Percentiles rank a stretch among this genome's conserved stretches.
Evolutionary conservation across 1,284 basidiomycete genomes (phyloP).

Genomic region (Tilletia horrida): DNA sequence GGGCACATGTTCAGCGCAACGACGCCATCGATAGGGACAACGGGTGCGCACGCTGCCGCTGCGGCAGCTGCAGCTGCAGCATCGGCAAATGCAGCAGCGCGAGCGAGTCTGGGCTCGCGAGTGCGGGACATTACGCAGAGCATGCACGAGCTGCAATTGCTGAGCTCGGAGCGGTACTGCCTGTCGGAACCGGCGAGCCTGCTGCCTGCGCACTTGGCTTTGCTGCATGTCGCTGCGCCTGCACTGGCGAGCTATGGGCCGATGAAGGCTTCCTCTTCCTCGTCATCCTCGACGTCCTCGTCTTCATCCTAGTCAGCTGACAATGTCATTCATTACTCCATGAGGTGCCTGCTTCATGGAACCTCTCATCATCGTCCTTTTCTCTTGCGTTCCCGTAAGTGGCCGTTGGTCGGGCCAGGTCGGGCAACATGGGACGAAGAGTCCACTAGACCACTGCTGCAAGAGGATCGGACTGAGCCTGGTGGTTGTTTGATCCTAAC

Average conservation of each 20-base stretch:
- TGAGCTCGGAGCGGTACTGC: constrained; percentile 14
- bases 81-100: background rate
- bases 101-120: background rate
- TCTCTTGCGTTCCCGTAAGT: too few relatives aligned
- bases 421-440: too few relatives aligned
- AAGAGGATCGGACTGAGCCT: too few relatives aligned
- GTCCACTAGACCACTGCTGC: too few relatives aligned
- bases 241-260: constrained; percentile 2
- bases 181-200: constrained; percentile 4
- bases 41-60: background rate
- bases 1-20: background rate
- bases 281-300: constrained; percentile 20
- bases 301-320: constrained; percentile 17
- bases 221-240: background rate
- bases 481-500: too few relatives aligned
- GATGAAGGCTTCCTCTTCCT: constrained; percentile 21
- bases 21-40: background rate
- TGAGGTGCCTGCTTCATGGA: too few relatives aligned
- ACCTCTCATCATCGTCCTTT: too few relatives aligned
- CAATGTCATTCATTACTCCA: too few relatives aligned
- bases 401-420: too few relatives aligned
- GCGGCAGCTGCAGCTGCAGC: constrained; percentile 1
- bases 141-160: constrained; percentile 11
- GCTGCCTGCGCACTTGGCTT: constrained; percentile 10
- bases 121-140: constrained; percentile 16